Percentiles rank a stretch among this genome's conserved stretches.
Evolutionary conservation across 1,139 yeast species (phyloP).

Genomic region (Candida sp.): DNA sequence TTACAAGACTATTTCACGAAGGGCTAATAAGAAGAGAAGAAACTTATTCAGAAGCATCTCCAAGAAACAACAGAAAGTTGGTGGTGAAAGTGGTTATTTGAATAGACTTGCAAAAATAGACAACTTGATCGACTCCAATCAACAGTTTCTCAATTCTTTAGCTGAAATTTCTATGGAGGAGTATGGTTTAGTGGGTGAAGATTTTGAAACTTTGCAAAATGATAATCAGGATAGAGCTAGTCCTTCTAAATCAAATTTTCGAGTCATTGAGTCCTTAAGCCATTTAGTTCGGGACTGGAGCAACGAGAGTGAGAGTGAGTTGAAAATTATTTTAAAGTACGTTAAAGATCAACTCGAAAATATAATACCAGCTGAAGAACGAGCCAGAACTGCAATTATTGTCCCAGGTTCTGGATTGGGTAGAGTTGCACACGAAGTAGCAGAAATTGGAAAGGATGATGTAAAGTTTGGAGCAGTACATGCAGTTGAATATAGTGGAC

Average conservation of each 20-base stretch:
- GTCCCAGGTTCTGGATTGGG: slow-evolving; percentile 86
- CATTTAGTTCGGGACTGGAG: slow-evolving; percentile 81
- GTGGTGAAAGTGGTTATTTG: slow-evolving; percentile 50
- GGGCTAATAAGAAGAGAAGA: slow-evolving; percentile 44
- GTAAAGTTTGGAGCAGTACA: slow-evolving; percentile 43
- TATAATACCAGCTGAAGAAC: slow-evolving; percentile 20
- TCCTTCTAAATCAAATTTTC: slow-evolving; percentile 36
- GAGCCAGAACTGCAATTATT: slow-evolving; percentile 43
- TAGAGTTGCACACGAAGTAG: slow-evolving; percentile 60
- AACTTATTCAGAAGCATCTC: slow-evolving; percentile 44
- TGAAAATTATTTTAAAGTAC: slow-evolving; percentile 51
- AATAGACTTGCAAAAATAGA: slow-evolving; percentile 48
- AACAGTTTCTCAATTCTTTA: slow-evolving; percentile 37
- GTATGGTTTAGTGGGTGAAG: slow-evolving; percentile 33
- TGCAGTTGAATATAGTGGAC: slow-evolving; percentile 68
- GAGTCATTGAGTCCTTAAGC: slow-evolving; percentile 68
- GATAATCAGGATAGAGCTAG: slow-evolving; percentile 8
- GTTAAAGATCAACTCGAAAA: slow-evolving; percentile 29
- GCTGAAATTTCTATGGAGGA: slow-evolving; percentile 32
- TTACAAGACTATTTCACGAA: slow-evolving; percentile 36
- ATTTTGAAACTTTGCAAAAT: slow-evolving; percentile 23
- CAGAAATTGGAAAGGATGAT: slow-evolving; percentile 22
- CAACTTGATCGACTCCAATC: slow-evolving; percentile 38
- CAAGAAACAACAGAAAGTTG: slow-evolving; percentile 50
- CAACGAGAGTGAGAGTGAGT: slow-evolving; percentile 33